These are phyloP conservation scores for Ilyonectria sp. DNA, from an alignment of 2,329 filamentous ascomycete species.

Conservation along the genomic window DNA sequence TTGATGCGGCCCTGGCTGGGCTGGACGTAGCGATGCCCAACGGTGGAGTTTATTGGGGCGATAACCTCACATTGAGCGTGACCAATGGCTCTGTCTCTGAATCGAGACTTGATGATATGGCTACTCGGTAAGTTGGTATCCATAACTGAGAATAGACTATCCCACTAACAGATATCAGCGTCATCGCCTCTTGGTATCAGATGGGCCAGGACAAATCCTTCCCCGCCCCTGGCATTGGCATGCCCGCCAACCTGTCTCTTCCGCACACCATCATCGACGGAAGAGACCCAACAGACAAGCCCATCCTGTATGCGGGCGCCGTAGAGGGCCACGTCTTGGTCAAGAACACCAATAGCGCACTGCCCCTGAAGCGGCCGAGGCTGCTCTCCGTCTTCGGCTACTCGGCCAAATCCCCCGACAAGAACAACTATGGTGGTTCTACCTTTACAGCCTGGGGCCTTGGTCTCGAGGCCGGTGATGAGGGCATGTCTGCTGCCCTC, in stretches of 20 bases:
- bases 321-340: constrained; percentile 18
- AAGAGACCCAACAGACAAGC: neutral
- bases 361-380: constrained; percentile 12
- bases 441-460: neutral
- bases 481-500: neutral
- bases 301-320: neutral
- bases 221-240: neutral
- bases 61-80: constrained; percentile 10
- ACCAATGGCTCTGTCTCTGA: constrained; percentile 8
- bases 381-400: constrained; percentile 15
- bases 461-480: neutral
- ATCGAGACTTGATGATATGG: constrained; percentile 14
- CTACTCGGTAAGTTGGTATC: constrained; percentile 6
- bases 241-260: constrained; percentile 1
- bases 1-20: neutral
- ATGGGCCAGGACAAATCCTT: constrained; percentile 10
- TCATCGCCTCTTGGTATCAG: constrained; percentile 14
- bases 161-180: neutral
- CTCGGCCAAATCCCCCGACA: constrained; percentile 1
- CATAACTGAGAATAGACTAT: no score
- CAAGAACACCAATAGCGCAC: constrained; percentile 15
- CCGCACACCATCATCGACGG: neutral
- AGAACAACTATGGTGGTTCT: neutral
- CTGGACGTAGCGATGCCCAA: neutral
- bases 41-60: constrained; percentile 3